A percentile compares a stretch with the other conserved stretches of the same genome.
phyloP scores from a whole-genome alignment of 2,329 filamentous ascomycete species.

The Metarhizium anisopliae region DNA sequence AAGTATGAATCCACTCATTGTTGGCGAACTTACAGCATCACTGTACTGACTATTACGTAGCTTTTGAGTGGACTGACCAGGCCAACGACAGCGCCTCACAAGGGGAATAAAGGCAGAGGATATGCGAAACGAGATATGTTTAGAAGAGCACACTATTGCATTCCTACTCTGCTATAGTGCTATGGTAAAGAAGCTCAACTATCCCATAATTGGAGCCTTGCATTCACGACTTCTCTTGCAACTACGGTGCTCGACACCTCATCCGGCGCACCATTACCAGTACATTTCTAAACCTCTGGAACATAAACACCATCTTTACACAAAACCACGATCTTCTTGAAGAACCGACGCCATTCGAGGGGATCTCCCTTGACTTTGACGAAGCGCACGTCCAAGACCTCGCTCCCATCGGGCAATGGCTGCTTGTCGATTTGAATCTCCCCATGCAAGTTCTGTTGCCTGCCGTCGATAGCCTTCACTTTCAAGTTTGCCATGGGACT shows the following conservation, averaged over 20 bases:
- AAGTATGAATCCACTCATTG: constrained; percentile 43
- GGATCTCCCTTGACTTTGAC: constrained; percentile 94
- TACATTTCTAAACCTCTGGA: constrained; percentile 27
- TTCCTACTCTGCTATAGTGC: not conserved
- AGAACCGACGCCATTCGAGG: constrained; percentile 90
- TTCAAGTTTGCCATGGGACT: constrained; percentile 57
- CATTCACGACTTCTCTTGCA: not conserved
- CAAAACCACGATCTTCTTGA: constrained; percentile 86
- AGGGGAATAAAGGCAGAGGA: constrained; percentile 12
- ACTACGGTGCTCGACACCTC: not conserved
- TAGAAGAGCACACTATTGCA: not conserved
- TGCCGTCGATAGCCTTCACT: constrained; percentile 64
- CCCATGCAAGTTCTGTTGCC: constrained; percentile 64
- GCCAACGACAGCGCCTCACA: constrained; percentile 20
- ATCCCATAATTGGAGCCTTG: too few relatives aligned
- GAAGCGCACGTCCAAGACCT: constrained; percentile 78
- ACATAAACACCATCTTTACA: constrained; percentile 76
- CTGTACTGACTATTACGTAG: constrained; percentile 12
- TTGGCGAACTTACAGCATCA: not conserved
- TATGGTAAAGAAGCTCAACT: not conserved
- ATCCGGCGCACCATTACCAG: not conserved
- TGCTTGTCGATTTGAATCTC: constrained; percentile 66
- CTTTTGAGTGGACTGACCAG: constrained; percentile 33
- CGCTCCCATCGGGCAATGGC: constrained; percentile 43
- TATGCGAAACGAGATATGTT: not conserved